A percentile compares a stretch with the other conserved stretches of the same genome.
Evolutionary conservation across 163 green algal species (phyloP).

Genomic region (Scenedesmus sp.): DNA sequence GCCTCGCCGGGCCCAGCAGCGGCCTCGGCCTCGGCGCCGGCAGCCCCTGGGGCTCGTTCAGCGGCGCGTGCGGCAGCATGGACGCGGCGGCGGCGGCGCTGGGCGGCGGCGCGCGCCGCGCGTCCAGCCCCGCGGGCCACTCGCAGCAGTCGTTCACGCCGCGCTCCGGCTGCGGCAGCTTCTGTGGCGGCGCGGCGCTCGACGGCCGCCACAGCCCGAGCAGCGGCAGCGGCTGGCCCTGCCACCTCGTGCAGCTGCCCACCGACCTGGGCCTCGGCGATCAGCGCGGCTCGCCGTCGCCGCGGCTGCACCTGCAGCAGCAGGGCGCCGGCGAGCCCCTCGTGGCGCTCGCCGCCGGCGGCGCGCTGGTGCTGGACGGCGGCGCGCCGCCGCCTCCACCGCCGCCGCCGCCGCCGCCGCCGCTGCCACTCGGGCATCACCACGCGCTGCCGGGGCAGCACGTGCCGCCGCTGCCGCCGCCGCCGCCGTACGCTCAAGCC

Average conservation of each 20-base stretch:
- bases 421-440: neutral
- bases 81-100: neutral
- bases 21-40: neutral
- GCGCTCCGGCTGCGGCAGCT: no score
- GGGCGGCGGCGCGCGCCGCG: no score
- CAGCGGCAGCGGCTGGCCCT: neutral
- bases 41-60: constrained; percentile 34
- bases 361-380: no score
- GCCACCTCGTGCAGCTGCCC: neutral
- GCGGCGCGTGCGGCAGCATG: neutral
- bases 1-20: neutral
- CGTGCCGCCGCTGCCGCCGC: neutral
- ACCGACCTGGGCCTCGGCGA: neutral
- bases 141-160: no score
- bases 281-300: no score
- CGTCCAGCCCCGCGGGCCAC: no score
- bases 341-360: no score
- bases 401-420: neutral
- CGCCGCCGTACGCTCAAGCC: no score
- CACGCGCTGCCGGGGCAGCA: neutral
- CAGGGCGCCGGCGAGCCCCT: no score
- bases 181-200: no score
- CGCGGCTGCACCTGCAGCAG: neutral
- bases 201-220: no score
- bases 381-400: no score